Conservation (phyloP, 306 rosid species). For the Prunus fruticosa region DNA sequence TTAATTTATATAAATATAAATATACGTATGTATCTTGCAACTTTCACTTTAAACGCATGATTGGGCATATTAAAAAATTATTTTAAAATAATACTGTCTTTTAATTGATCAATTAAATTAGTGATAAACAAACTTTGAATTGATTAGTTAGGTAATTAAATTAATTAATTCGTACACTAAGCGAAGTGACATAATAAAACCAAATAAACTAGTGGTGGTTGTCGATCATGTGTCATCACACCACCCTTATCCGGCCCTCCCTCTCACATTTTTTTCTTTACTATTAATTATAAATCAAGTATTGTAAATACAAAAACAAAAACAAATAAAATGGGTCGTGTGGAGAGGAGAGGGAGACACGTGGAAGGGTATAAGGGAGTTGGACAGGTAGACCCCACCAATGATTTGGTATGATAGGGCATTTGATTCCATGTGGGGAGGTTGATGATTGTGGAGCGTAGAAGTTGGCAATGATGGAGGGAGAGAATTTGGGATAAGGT, state of each 20-base stretch:
- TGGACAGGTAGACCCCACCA: constrained; percentile 59
- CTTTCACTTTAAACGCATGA: constrained; percentile 33
- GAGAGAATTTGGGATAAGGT: constrained; percentile 58
- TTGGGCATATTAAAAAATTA: constrained; percentile 30
- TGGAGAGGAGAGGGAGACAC: constrained; percentile 22
- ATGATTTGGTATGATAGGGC: constrained; percentile 83
- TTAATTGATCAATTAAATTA: constrained; percentile 12
- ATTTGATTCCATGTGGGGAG: constrained; percentile 69
- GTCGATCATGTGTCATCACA: constrained; percentile 36
- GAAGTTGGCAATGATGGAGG: constrained; percentile 51
- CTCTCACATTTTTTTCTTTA: not conserved
- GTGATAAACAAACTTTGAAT: not conserved
- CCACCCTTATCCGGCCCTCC: constrained; percentile 12
- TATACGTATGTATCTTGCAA: constrained; percentile 8
- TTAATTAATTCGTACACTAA: constrained; percentile 21
- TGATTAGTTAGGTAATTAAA: constrained; percentile 9
- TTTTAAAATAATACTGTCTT: constrained; percentile 13
- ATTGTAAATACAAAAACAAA: not conserved
- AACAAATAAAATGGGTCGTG: constrained; percentile 3
- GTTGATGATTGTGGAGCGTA: constrained; percentile 62
- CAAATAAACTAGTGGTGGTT: constrained; percentile 41
- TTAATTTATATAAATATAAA: not conserved
- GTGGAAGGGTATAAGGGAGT: constrained; percentile 16
- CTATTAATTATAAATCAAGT: not conserved
- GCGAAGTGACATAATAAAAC: constrained; percentile 34